Conservation (phyloP, 768 basidiomycete genomes). For the Boletus sp. region DNA sequence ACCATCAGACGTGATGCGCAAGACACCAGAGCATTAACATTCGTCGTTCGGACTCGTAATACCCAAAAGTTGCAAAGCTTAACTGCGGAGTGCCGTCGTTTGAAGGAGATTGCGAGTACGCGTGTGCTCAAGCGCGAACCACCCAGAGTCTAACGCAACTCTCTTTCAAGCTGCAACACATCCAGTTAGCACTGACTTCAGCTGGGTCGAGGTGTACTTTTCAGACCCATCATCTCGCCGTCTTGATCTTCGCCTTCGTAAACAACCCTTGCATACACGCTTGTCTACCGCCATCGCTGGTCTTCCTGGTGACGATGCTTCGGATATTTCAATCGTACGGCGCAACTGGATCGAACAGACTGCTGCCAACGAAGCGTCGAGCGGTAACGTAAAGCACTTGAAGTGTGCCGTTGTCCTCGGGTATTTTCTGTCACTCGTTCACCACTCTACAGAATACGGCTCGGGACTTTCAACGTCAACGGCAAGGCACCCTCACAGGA, state of each 20-base stretch:
- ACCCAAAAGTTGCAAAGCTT: slow-evolving; percentile 46
- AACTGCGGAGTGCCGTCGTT: slow-evolving; percentile 54
- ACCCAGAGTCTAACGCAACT: not conserved
- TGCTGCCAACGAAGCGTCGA: slow-evolving; percentile 36
- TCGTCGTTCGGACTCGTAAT: slow-evolving; percentile 44
- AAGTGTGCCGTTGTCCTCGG: slow-evolving; percentile 14
- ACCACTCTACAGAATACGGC: slow-evolving; percentile 47
- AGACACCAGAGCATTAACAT: slow-evolving; percentile 40
- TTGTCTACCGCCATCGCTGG: slow-evolving; percentile 66
- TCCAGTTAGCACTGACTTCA: slow-evolving; percentile 9
- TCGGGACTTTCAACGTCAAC: slow-evolving; percentile 86
- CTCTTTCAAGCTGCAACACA: slow-evolving; percentile 12
- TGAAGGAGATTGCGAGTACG: slow-evolving; percentile 52
- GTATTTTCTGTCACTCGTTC: not conserved
- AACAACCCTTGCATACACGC: slow-evolving; percentile 47
- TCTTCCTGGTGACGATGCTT: slow-evolving; percentile 54
- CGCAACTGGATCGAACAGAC: slow-evolving; percentile 61
- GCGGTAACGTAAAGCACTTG: slow-evolving; percentile 21
- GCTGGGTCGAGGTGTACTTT: slow-evolving; percentile 20
- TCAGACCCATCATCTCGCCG: slow-evolving; percentile 5
- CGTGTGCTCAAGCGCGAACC: not conserved
- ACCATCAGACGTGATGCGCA: slow-evolving; percentile 45
- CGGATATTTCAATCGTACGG: slow-evolving; percentile 56
- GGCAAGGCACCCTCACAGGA: slow-evolving; percentile 74
- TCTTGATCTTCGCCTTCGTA: slow-evolving; percentile 52